Conservation (phyloP, 2,329 filamentous ascomycete species). For the Aspergillus sp. region DNA sequence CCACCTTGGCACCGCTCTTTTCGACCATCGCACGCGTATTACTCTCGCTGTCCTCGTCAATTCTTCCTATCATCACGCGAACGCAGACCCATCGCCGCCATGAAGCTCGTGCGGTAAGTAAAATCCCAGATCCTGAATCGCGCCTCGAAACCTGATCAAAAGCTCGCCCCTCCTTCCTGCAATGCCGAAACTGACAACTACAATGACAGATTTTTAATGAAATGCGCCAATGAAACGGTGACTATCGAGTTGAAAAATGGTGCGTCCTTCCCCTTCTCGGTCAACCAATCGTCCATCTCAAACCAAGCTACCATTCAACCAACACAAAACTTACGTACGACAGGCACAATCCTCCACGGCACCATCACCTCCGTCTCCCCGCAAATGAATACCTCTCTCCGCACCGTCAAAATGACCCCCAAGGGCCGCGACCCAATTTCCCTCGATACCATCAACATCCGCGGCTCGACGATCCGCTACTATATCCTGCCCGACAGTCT, state of each 20-base stretch:
- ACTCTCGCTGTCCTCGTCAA: background rate
- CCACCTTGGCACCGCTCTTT: background rate
- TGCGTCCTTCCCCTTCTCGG: slow-evolving; percentile 55
- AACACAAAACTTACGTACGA: slow-evolving; percentile 5
- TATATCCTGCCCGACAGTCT: slow-evolving; percentile 95
- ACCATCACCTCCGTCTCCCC: slow-evolving; percentile 96
- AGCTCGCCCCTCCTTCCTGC: background rate
- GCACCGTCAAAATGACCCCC: slow-evolving; percentile 94
- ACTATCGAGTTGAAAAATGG: slow-evolving; percentile 99
- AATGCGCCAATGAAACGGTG: slow-evolving; percentile 98
- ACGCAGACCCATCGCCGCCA: slow-evolving; percentile 53
- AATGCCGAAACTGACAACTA: background rate
- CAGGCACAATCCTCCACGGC: slow-evolving; percentile 93
- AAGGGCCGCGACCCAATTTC: slow-evolving; percentile 84
- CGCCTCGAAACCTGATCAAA: background rate
- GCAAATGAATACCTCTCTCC: slow-evolving; percentile 97
- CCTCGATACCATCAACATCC: slow-evolving; percentile 94
- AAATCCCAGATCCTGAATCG: slow-evolving; percentile 16
- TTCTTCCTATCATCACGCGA: background rate
- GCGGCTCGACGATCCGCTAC: slow-evolving; percentile 94
- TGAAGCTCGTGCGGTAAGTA: slow-evolving; percentile 96
- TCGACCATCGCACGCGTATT: background rate
- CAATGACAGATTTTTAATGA: slow-evolving; percentile 86
- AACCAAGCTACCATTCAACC: background rate
- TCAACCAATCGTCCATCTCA: background rate